Evolutionary conservation across 2,329 filamentous ascomycete genomes (phyloP).

Genomic region (Hyphodiscus sp.): DNA sequence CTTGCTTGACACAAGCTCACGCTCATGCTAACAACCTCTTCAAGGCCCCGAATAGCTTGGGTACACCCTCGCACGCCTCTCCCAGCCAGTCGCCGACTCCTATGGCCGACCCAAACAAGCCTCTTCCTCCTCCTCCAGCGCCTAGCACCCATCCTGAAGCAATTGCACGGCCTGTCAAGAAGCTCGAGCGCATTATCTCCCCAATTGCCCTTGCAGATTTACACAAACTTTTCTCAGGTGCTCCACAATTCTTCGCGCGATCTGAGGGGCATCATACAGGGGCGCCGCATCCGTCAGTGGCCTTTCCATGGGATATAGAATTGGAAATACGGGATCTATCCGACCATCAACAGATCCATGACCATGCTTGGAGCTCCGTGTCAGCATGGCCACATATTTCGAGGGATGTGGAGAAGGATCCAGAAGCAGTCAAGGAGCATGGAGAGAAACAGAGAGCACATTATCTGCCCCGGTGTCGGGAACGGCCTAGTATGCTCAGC

Average conservation of each 20-base stretch:
- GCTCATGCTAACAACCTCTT: not conserved
- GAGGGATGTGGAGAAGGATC: slow-evolving; percentile 40
- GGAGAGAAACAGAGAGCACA: slow-evolving; percentile 19
- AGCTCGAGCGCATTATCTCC: slow-evolving; percentile 51
- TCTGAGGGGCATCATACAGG: slow-evolving; percentile 53
- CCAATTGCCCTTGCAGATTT: slow-evolving; percentile 53
- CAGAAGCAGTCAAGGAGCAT: slow-evolving; percentile 22
- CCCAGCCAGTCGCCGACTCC: slow-evolving; percentile 9
- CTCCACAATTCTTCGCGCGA: slow-evolving; percentile 63
- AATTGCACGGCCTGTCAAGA: slow-evolving; percentile 8
- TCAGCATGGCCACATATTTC: slow-evolving; percentile 60
- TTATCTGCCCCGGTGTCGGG: slow-evolving; percentile 27
- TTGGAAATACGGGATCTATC: slow-evolving; percentile 55
- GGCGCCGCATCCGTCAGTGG: slow-evolving; percentile 55
- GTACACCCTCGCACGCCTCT: slow-evolving; percentile 6
- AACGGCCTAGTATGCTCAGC: slow-evolving; percentile 61
- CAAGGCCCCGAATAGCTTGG: not conserved
- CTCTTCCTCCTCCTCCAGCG: slow-evolving; percentile 46
- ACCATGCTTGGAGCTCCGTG: slow-evolving; percentile 55
- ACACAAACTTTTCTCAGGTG: slow-evolving; percentile 68
- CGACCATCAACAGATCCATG: slow-evolving; percentile 58
- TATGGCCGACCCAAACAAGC: slow-evolving; percentile 45
- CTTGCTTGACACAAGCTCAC: not conserved
- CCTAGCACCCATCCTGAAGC: slow-evolving; percentile 32
- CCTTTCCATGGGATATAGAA: slow-evolving; percentile 61